Percentiles rank a stretch among this genome's conserved stretches.
These are phyloP conservation scores for Silybum marianum DNA, from an alignment of 129 eudicot genomes.

Conservation along the genomic window DNA sequence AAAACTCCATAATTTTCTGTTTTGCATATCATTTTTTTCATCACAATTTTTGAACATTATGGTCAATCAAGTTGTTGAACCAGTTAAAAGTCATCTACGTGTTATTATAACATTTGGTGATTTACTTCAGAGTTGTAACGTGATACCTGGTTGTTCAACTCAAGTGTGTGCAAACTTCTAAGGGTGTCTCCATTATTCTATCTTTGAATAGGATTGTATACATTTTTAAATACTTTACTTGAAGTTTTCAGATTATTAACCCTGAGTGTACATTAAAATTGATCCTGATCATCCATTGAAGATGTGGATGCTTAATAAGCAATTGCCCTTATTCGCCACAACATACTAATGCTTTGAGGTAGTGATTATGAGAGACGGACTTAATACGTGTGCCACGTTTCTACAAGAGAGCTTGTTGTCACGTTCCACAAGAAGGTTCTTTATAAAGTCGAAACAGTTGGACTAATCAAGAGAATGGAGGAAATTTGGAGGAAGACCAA, in stretches of 20 bases:
- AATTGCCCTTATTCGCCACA: background rate
- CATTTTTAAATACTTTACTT: too few relatives aligned
- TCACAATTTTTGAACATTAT: too few relatives aligned
- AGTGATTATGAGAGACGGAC: background rate
- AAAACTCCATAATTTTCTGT: too few relatives aligned
- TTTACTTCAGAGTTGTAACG: too few relatives aligned
- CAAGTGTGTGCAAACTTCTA: background rate
- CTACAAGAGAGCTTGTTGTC: background rate
- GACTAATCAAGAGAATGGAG: background rate
- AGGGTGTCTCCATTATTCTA: background rate
- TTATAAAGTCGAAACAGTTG: background rate
- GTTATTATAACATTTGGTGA: too few relatives aligned
- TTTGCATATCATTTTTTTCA: too few relatives aligned
- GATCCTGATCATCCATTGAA: background rate
- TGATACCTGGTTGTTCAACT: too few relatives aligned
- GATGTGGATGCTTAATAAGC: background rate
- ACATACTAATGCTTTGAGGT: background rate
- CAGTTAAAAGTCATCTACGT: too few relatives aligned
- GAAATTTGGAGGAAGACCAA: background rate
- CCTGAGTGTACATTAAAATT: background rate
- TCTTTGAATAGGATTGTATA: background rate
- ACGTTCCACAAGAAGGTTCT: background rate
- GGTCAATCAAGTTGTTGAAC: too few relatives aligned
- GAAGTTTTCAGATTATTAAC: background rate
- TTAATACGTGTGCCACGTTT: background rate